Evolutionary conservation across 2,329 filamentous ascomycete genomes (phyloP).

Genomic region (Claviceps humidiphila): DNA sequence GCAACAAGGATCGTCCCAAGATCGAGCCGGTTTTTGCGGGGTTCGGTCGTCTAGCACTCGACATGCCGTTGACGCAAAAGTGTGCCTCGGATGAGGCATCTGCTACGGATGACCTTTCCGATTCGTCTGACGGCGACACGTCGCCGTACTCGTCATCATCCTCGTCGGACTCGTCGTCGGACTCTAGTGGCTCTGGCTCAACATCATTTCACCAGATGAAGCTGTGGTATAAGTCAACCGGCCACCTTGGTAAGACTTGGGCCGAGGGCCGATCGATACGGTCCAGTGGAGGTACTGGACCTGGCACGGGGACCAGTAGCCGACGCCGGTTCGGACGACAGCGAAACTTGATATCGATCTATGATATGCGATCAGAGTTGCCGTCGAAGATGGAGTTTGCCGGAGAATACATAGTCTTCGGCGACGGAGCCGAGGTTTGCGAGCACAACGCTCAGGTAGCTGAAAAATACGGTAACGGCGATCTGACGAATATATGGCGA

Average conservation of each 20-base stretch:
- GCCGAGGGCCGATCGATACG: slow-evolving; percentile 43
- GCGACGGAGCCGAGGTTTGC: slow-evolving; percentile 69
- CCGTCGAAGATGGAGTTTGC: slow-evolving; percentile 70
- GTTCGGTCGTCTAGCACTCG: slow-evolving; percentile 41
- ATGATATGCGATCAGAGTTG: slow-evolving; percentile 56
- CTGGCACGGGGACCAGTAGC: slow-evolving; percentile 36
- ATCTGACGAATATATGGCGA: slow-evolving; percentile 73
- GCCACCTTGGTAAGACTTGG: slow-evolving; percentile 40
- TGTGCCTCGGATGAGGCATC: slow-evolving; percentile 36
- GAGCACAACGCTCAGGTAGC: slow-evolving; percentile 72
- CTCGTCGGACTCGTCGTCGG: too few species aligned
- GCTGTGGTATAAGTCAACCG: slow-evolving; percentile 41
- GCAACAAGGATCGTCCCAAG: slow-evolving; percentile 34
- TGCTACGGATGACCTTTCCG: slow-evolving; percentile 35
- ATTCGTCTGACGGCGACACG: slow-evolving; percentile 35
- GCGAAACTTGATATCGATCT: slow-evolving; percentile 61
- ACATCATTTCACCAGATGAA: slow-evolving; percentile 48
- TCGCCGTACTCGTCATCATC: slow-evolving; percentile 32
- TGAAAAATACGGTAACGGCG: slow-evolving; percentile 51
- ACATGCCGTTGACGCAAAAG: slow-evolving; percentile 34
- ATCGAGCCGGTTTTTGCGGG: slow-evolving; percentile 44
- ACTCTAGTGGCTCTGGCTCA: slow-evolving; percentile 46
- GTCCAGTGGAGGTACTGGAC: slow-evolving; percentile 43
- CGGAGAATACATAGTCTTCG: slow-evolving; percentile 69
- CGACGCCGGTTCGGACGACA: slow-evolving; percentile 33